These are phyloP conservation scores for Phaseolus coccineus DNA, from an alignment of 331 rosid species.

Conservation along the genomic window DNA sequence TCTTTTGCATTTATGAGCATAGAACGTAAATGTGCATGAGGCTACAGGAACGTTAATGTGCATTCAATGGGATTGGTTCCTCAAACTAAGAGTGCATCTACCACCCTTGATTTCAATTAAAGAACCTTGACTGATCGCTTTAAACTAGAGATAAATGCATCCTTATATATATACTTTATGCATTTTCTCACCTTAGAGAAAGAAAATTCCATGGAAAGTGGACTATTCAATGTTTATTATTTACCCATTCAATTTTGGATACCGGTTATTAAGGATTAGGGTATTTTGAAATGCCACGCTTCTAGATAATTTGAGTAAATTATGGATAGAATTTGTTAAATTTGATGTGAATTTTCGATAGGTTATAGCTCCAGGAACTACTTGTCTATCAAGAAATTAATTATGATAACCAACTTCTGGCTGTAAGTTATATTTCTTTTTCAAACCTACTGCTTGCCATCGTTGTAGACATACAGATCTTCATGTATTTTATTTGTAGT, in stretches of 20 bases:
- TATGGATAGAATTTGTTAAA: slow-evolving; percentile 1
- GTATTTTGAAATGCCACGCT: slow-evolving; percentile 1
- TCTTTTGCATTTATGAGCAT: slow-evolving; percentile 36
- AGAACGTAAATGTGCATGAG: slow-evolving; percentile 39
- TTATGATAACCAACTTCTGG: slow-evolving; percentile 26
- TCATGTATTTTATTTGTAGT: neutral
- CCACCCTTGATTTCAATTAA: slow-evolving; percentile 1
- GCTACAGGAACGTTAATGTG: slow-evolving; percentile 12
- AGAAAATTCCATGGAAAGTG: slow-evolving; percentile 1
- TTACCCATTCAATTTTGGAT: slow-evolving; percentile 3
- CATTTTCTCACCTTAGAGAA: neutral
- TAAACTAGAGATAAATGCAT: neutral
- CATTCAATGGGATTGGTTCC: slow-evolving; percentile 40
- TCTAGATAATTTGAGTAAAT: neutral
- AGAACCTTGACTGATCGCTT: neutral
- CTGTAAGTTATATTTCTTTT: slow-evolving; percentile 4
- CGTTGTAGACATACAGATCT: slow-evolving; percentile 5
- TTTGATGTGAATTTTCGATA: neutral
- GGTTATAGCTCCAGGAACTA: neutral
- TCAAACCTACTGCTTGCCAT: slow-evolving; percentile 25
- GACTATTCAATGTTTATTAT: neutral
- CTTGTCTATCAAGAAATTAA: neutral
- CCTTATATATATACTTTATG: neutral
- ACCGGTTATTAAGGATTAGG: slow-evolving; percentile 1
- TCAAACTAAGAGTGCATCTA: slow-evolving; percentile 5